phyloP scores from a whole-genome alignment of 1,284 basidiomycete genomes.

The Marasmius tenuissimus region DNA sequence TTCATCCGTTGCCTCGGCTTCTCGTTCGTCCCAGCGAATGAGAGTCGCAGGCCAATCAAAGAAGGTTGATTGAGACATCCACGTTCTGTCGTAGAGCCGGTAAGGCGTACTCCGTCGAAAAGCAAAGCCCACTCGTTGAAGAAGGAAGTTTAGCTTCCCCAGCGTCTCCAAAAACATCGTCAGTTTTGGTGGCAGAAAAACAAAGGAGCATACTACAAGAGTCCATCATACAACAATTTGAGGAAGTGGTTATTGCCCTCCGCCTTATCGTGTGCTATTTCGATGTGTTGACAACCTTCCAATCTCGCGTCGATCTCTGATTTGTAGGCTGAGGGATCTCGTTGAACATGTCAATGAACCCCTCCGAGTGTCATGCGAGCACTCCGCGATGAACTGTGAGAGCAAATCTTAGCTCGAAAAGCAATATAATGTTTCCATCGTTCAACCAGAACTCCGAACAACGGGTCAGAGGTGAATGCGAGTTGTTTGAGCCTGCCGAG shows the following conservation, averaged over 20 bases:
- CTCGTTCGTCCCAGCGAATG: too few species aligned
- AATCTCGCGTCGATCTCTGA: slow-evolving; percentile 2
- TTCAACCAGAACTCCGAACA: slow-evolving; percentile 33
- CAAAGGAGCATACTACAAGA: slow-evolving; percentile 30
- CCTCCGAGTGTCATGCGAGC: slow-evolving; percentile 41
- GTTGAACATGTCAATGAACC: slow-evolving; percentile 40
- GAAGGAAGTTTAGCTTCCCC: too few species aligned
- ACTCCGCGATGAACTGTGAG: slow-evolving; percentile 44
- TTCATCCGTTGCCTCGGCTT: too few species aligned
- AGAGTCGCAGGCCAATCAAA: too few species aligned
- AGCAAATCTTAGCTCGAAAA: slow-evolving; percentile 26
- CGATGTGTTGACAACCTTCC: slow-evolving; percentile 33
- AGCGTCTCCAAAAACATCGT: too few species aligned
- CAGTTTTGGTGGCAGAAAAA: too few species aligned
- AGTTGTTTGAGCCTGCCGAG: neutral
- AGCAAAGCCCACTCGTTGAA: too few species aligned
- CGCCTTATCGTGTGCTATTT: slow-evolving; percentile 30
- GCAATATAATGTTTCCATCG: slow-evolving; percentile 41
- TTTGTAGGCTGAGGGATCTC: slow-evolving; percentile 31
- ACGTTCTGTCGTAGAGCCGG: too few species aligned
- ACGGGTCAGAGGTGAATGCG: neutral
- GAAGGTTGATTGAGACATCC: too few species aligned
- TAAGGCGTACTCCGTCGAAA: too few species aligned
- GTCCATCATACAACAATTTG: slow-evolving; percentile 50
- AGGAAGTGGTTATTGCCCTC: slow-evolving; percentile 35